A percentile compares a stretch with the other conserved stretches of the same genome.
Evolutionary conservation across 1,284 basidiomycete genomes (phyloP).

Genomic region (Chondrostereum purpureum): DNA sequence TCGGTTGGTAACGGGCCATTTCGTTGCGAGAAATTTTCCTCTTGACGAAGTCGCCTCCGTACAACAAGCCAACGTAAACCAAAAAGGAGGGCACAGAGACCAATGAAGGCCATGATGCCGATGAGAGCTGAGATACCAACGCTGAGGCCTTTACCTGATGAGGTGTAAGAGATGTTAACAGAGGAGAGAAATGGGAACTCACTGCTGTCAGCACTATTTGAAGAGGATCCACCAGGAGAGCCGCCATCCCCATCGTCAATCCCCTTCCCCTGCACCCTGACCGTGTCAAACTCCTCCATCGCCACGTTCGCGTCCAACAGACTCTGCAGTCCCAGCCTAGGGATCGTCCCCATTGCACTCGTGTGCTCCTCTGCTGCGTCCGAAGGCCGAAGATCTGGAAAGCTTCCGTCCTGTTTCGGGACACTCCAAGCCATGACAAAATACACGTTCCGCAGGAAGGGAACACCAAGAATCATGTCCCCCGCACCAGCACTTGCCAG

Average conservation of each 20-base stretch:
- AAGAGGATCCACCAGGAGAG: conserved; percentile 4
- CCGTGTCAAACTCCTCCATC: conserved; percentile 56
- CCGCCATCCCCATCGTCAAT: conserved; percentile 24
- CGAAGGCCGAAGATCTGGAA: neutral
- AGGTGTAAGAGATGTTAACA: neutral
- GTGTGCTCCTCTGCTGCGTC: neutral
- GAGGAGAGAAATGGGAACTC: neutral
- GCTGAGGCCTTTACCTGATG: conserved; percentile 25
- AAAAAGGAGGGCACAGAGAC: conserved; percentile 47
- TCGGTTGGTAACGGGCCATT: neutral
- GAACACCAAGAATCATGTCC: conserved; percentile 68
- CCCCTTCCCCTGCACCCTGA: conserved; percentile 56
- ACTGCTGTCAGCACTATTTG: conserved; percentile 4
- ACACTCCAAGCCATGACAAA: conserved; percentile 53
- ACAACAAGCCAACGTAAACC: conserved; percentile 41
- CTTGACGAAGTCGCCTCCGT: conserved; percentile 27
- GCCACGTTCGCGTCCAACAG: conserved; percentile 1
- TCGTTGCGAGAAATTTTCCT: neutral
- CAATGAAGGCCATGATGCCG: conserved; percentile 49
- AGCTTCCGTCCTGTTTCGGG: conserved; percentile 22
- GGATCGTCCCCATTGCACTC: neutral
- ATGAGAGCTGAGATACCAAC: conserved; percentile 58
- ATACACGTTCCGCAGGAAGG: conserved; percentile 69
- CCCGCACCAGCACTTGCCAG: conserved; percentile 35
- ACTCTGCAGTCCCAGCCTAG: conserved; percentile 6